A percentile compares a stretch with the other conserved stretches of the same genome.
phyloP scores from a whole-genome alignment of 805 yeast genomes.

The Sugiyamaella valdiviana region DNA sequence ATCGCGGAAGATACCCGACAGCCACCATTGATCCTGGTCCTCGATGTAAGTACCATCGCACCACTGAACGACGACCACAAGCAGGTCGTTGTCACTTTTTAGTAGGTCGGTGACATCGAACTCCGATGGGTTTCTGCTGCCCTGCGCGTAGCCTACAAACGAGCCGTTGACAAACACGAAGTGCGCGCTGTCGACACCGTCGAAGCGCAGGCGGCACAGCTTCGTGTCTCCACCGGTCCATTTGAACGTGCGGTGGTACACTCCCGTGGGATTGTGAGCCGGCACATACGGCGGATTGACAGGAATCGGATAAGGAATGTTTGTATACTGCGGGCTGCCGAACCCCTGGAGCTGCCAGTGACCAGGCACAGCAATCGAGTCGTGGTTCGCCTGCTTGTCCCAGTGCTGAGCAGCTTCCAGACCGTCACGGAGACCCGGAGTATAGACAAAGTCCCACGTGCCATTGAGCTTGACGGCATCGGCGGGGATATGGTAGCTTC shows the following conservation, averaged over 20 bases:
- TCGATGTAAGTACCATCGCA: conserved; percentile 33
- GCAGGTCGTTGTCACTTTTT: conserved; percentile 16
- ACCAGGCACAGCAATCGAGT: conserved; percentile 29
- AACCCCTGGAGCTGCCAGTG: conserved; percentile 36
- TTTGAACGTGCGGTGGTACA: conserved; percentile 28
- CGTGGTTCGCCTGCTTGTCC: not conserved
- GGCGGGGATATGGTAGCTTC: conserved; percentile 18
- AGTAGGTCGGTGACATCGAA: conserved; percentile 24
- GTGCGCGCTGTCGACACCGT: conserved; percentile 35
- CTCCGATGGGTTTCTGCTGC: conserved; percentile 34
- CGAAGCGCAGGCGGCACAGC: conserved; percentile 29
- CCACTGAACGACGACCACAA: conserved; percentile 33
- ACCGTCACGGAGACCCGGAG: conserved; percentile 9
- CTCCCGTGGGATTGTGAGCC: conserved; percentile 32
- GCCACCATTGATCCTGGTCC: conserved; percentile 40
- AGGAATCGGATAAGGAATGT: conserved; percentile 31
- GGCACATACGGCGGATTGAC: conserved; percentile 34
- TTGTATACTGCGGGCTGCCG: conserved; percentile 35
- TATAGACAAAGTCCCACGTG: conserved; percentile 24
- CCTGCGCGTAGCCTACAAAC: conserved; percentile 32
- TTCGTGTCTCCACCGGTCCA: conserved; percentile 8
- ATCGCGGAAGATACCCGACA: conserved; percentile 37
- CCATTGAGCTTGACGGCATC: conserved; percentile 22
- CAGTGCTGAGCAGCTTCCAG: not conserved
- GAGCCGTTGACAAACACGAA: conserved; percentile 32